phyloP scores from a whole-genome alignment of 2,329 filamentous ascomycete genomes.

The Rugonectria rugulosa region DNA sequence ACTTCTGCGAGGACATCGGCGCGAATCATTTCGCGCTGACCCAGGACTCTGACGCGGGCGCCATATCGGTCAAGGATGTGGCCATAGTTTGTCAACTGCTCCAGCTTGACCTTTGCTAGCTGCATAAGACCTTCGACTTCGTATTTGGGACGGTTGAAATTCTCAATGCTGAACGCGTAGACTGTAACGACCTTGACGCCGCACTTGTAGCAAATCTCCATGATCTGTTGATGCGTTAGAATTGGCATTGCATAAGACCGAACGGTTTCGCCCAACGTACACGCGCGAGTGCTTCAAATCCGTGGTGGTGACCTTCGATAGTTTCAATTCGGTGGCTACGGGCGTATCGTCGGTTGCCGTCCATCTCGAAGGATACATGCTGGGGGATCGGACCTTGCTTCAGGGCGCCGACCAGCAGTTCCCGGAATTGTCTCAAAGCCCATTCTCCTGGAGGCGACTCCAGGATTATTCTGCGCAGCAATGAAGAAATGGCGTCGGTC shows the following conservation, averaged over 20 bases:
- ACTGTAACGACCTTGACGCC: conserved; percentile 97
- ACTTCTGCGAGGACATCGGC: conserved; percentile 89
- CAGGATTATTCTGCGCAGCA: conserved; percentile 73
- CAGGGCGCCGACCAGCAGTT: conserved; percentile 86
- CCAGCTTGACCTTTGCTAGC: conserved; percentile 93
- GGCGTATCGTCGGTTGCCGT: conserved; percentile 94
- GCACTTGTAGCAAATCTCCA: conserved; percentile 98
- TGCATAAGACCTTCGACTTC: conserved; percentile 98
- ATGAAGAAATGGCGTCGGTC: conserved; percentile 60
- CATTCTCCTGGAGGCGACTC: conserved; percentile 93
- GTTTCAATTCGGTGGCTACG: conserved; percentile 92
- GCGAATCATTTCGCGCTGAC: conserved; percentile 83
- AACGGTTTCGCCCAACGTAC: conserved; percentile 63
- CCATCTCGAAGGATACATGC: conserved; percentile 99
- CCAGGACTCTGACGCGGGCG: conserved; percentile 83
- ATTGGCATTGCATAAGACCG: neutral
- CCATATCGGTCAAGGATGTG: conserved; percentile 93
- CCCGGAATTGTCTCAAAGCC: conserved; percentile 78
- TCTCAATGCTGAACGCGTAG: conserved; percentile 98
- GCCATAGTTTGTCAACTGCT: conserved; percentile 90
- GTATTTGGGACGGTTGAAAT: conserved; percentile 96
- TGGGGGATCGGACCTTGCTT: conserved; percentile 91
- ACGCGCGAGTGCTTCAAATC: conserved; percentile 91
- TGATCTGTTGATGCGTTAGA: conserved; percentile 64
- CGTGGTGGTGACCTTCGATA: conserved; percentile 92